Percentiles rank a stretch among this genome's conserved stretches.
phyloP scores from a whole-genome alignment of 2,329 filamentous ascomycete species.

The Colletotrichum godetiae region DNA sequence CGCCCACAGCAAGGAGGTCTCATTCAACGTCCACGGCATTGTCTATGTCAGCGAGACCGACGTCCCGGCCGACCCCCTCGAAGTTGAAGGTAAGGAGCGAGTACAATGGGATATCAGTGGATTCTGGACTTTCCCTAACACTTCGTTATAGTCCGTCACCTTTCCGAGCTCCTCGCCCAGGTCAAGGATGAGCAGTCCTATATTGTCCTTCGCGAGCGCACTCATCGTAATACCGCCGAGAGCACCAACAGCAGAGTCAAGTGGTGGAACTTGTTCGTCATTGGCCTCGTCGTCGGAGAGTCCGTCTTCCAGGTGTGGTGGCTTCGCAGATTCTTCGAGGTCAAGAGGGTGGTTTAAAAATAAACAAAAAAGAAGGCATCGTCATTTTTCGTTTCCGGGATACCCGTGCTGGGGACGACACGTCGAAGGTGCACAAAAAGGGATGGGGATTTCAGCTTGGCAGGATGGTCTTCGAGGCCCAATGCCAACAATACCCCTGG shows the following conservation, averaged over 20 bases:
- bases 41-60: conserved; percentile 96
- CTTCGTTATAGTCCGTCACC: conserved; percentile 73
- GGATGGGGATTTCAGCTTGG: not conserved
- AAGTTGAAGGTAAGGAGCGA: conserved; percentile 78
- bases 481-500: not conserved
- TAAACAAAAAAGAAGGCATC: not conserved
- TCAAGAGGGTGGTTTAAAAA: conserved; percentile 72
- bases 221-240: conserved; percentile 97
- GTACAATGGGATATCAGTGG: not conserved
- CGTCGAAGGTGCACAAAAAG: conserved; percentile 22
- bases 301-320: conserved; percentile 99
- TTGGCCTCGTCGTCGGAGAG: conserved; percentile 88
- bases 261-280: conserved; percentile 99
- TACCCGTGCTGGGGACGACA: conserved; percentile 19
- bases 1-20: conserved; percentile 95
- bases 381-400: conserved; percentile 17
- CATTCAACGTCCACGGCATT: conserved; percentile 98
- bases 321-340: conserved; percentile 98
- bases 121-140: not conserved
- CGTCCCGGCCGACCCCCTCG: conserved; percentile 85
- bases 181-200: conserved; percentile 99
- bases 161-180: conserved; percentile 87
- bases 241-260: conserved; percentile 98
- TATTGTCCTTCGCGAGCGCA: conserved; percentile 94
- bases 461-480: not conserved